Evolutionary conservation across 768 basidiomycete species (phyloP).

Genomic region (Tulasnella calospora): DNA sequence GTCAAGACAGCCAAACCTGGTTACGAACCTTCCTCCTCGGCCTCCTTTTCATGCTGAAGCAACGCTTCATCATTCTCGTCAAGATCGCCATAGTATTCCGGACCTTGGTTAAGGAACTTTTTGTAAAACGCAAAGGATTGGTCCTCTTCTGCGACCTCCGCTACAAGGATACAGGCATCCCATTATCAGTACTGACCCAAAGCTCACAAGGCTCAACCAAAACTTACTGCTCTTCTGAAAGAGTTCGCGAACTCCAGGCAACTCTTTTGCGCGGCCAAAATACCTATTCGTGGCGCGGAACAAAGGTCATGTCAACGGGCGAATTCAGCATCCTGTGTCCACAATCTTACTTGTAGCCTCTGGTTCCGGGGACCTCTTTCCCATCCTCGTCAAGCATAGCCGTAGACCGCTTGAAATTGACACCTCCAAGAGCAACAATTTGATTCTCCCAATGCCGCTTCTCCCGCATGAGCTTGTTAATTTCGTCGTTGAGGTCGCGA

Average conservation of each 20-base stretch:
- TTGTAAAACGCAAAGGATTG: conserved; percentile 69
- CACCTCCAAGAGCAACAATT: conserved; percentile 91
- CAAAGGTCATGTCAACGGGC: not conserved
- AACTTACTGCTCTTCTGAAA: conserved; percentile 73
- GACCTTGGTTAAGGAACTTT: conserved; percentile 83
- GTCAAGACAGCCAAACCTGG: conserved; percentile 6
- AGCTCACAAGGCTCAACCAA: not conserved
- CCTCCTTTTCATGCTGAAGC: conserved; percentile 61
- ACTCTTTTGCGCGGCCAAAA: conserved; percentile 92
- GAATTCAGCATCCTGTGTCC: not conserved
- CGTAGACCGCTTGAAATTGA: conserved; percentile 90
- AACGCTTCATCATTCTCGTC: conserved; percentile 75
- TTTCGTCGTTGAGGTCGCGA: conserved; percentile 94
- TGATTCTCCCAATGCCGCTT: conserved; percentile 98
- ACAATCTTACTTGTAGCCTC: conserved; percentile 83
- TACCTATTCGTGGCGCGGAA: conserved; percentile 50
- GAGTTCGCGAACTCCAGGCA: conserved; percentile 93
- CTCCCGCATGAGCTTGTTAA: conserved; percentile 91
- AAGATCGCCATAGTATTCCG: conserved; percentile 84
- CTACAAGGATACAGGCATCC: conserved; percentile 26
- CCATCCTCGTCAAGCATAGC: conserved; percentile 94
- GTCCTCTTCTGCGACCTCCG: conserved; percentile 84
- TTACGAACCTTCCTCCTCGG: conserved; percentile 67
- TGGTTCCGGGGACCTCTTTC: conserved; percentile 91
- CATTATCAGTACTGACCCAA: not conserved